Conservation (phyloP, 306 rosid genomes). For the Acacia melanoxylon region DNA sequence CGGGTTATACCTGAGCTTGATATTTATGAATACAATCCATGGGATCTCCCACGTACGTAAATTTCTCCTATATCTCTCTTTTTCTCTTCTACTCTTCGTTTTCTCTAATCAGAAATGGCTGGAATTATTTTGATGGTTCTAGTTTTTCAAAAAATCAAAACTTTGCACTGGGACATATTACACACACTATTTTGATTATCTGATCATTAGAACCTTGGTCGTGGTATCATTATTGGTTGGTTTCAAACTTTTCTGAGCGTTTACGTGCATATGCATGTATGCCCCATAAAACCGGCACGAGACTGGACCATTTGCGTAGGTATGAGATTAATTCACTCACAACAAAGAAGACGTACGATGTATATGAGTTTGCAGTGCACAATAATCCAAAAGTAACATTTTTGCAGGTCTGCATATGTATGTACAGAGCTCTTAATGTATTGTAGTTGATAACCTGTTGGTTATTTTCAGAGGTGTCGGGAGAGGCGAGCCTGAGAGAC, state of each 20-base stretch:
- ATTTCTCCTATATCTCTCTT: neutral
- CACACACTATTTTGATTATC: too few relatives aligned
- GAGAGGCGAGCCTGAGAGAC: conserved; percentile 60
- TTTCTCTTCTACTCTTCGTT: neutral
- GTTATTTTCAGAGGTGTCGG: conserved; percentile 53
- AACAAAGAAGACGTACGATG: neutral
- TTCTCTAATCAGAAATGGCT: neutral
- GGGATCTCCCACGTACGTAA: conserved; percentile 92
- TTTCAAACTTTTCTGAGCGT: too few relatives aligned
- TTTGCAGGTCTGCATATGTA: neutral
- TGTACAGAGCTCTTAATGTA: neutral
- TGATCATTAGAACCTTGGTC: too few relatives aligned
- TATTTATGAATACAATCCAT: conserved; percentile 66
- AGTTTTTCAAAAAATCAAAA: neutral
- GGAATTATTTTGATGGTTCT: neutral
- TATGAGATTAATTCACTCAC: neutral
- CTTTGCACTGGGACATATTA: neutral
- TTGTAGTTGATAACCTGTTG: neutral
- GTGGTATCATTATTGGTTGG: too few relatives aligned
- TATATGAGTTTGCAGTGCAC: neutral
- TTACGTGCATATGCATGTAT: neutral
- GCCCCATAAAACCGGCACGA: neutral
- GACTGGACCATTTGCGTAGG: neutral
- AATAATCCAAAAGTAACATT: neutral
- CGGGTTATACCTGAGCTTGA: conserved; percentile 62